Evolutionary conservation across 306 rosid genomes (phyloP).

Genomic region (Trichosanthes cucumerina): DNA sequence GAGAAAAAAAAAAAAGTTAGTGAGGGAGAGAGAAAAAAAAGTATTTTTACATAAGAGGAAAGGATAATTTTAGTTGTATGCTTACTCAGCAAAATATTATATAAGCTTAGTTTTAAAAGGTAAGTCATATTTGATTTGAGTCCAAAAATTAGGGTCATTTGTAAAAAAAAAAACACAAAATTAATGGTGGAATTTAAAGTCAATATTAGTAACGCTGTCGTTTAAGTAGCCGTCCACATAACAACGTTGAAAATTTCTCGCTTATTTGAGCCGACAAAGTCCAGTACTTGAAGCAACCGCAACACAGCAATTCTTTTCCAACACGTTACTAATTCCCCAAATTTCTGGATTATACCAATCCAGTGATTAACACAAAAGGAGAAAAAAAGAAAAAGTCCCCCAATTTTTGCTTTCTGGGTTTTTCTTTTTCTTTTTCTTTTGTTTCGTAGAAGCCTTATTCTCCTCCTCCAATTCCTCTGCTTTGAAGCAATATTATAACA

Average conservation of each 20-base stretch:
- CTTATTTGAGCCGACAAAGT: background rate
- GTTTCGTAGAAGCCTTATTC: background rate
- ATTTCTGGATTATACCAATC: background rate
- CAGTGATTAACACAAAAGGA: background rate
- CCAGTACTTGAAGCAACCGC: constrained; percentile 29
- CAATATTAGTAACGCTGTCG: background rate
- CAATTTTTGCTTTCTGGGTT: background rate
- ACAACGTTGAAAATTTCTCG: background rate
- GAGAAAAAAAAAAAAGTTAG: too few species aligned
- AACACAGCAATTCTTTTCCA: background rate
- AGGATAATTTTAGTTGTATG: too few species aligned
- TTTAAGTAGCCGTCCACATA: background rate
- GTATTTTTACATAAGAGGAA: too few species aligned
- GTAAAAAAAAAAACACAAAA: too few species aligned
- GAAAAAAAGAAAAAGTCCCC: too few species aligned
- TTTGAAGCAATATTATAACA: background rate
- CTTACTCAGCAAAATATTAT: too few species aligned
- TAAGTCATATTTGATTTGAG: too few species aligned
- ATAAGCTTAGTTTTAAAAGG: too few species aligned
- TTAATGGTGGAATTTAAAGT: background rate
- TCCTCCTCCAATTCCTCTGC: background rate
- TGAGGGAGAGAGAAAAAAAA: too few species aligned
- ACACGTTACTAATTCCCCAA: constrained; percentile 29
- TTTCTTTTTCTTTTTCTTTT: background rate
- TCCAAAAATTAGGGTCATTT: too few species aligned